Evolutionary conservation across 2,329 filamentous ascomycete genomes (phyloP).

Genomic region (Fusarium nygamai): DNA sequence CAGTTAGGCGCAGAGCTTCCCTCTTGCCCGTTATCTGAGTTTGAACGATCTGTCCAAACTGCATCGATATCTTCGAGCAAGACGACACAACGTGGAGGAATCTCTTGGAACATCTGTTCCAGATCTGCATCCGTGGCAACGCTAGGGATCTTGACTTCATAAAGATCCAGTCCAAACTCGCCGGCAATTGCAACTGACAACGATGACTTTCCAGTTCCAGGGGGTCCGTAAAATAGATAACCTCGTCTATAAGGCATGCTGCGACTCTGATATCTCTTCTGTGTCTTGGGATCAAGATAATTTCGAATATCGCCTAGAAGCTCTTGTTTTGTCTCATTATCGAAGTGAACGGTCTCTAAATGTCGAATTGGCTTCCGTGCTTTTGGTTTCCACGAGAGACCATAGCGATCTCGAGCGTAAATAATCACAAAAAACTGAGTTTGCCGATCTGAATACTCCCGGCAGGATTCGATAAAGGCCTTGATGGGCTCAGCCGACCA

Average conservation of each 20-base stretch:
- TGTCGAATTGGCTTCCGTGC: conserved; percentile 59
- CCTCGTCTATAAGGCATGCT: conserved; percentile 55
- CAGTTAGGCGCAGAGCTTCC: conserved; percentile 40
- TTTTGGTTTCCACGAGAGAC: conserved; percentile 60
- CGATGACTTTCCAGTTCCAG: conserved; percentile 69
- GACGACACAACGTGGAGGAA: conserved; percentile 63
- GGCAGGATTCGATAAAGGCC: conserved; percentile 56
- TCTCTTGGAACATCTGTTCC: conserved; percentile 61
- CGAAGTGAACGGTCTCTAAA: conserved; percentile 62
- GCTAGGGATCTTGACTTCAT: conserved; percentile 60
- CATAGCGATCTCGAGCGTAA: conserved; percentile 57
- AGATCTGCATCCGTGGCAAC: conserved; percentile 61
- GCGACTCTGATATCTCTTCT: conserved; percentile 70
- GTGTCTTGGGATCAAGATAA: conserved; percentile 59
- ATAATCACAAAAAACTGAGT: conserved; percentile 62
- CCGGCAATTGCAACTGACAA: conserved; percentile 63
- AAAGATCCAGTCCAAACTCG: conserved; percentile 61
- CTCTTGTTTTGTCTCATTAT: conserved; percentile 55
- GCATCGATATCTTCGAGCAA: conserved; percentile 66
- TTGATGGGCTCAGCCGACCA: conserved; percentile 61
- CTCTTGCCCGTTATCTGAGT: conserved; percentile 26
- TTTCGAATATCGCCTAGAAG: conserved; percentile 62
- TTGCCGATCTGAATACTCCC: conserved; percentile 59
- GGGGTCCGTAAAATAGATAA: conserved; percentile 72
- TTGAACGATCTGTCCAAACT: conserved; percentile 46